Evolutionary conservation across 2,329 filamentous ascomycete genomes (phyloP).

Genomic region (Dactylellina parvicollis): DNA sequence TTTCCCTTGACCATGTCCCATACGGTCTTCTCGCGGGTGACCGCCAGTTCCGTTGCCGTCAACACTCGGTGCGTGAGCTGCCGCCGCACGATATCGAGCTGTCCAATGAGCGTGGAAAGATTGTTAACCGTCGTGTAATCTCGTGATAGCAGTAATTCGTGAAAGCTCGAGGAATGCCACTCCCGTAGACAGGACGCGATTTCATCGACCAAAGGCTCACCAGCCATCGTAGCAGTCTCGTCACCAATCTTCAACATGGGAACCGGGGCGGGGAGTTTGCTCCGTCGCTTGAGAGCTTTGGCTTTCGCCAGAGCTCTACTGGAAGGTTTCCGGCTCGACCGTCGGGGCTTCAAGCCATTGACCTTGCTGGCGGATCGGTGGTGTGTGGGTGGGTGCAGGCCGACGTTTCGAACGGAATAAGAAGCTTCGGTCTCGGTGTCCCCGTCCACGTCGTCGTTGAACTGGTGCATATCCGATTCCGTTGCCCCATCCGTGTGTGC

Average conservation of each 20-base stretch:
- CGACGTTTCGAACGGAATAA: slow-evolving; percentile 44
- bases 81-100: slow-evolving; percentile 84
- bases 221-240: slow-evolving; percentile 87
- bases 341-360: slow-evolving; percentile 39
- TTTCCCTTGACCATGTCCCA: slow-evolving; percentile 96
- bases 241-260: slow-evolving; percentile 98
- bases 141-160: slow-evolving; percentile 84
- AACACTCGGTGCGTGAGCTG: slow-evolving; percentile 95
- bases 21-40: slow-evolving; percentile 84
- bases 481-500: slow-evolving; percentile 31
- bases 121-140: slow-evolving; percentile 84
- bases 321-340: slow-evolving; percentile 14
- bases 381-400: slow-evolving; percentile 47
- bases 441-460: slow-evolving; percentile 52
- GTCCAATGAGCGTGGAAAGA: slow-evolving; percentile 80
- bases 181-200: slow-evolving; percentile 95
- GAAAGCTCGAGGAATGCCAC: slow-evolving; percentile 97
- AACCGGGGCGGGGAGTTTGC: slow-evolving; percentile 87
- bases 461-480: slow-evolving; percentile 45
- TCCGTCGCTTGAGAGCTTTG: slow-evolving; percentile 64
- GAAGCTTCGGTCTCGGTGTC: slow-evolving; percentile 53
- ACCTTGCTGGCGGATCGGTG: slow-evolving; percentile 47
- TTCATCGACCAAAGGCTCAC: slow-evolving; percentile 94
- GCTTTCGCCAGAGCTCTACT: slow-evolving; percentile 55
- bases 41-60: slow-evolving; percentile 82